Evolutionary conservation across 208 protist species (phyloP).

Genomic region (Tritrichomonas musculus): DNA sequence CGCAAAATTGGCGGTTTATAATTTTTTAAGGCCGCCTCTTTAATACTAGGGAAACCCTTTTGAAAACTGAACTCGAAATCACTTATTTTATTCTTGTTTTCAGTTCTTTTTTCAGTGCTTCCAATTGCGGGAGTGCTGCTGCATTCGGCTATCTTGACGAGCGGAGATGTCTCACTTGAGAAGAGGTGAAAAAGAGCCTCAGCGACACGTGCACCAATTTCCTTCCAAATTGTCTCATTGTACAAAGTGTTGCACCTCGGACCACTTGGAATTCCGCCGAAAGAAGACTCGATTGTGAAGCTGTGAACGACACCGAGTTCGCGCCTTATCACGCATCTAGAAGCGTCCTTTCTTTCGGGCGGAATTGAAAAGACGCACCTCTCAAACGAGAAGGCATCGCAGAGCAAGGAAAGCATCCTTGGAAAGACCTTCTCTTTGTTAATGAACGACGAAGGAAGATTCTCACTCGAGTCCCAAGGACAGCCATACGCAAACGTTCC

Average conservation of each 20-base stretch:
- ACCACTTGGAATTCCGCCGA: not conserved
- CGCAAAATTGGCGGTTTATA: too few relatives aligned
- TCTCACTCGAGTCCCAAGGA: not conserved
- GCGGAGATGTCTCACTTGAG: not conserved
- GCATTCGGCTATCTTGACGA: too few relatives aligned
- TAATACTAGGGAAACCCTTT: too few relatives aligned
- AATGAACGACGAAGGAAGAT: too few relatives aligned
- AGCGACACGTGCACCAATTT: not conserved
- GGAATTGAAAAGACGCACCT: not conserved
- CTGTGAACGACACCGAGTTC: not conserved
- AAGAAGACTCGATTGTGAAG: not conserved
- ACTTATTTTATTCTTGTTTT: too few relatives aligned
- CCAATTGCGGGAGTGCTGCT: too few relatives aligned
- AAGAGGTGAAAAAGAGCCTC: not conserved
- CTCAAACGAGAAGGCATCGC: not conserved
- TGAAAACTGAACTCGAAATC: too few relatives aligned
- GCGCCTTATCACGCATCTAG: not conserved
- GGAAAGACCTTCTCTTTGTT: not conserved
- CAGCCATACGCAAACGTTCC: conserved; percentile 5
- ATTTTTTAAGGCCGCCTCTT: too few relatives aligned
- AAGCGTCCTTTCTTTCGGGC: not conserved
- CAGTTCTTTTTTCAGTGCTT: too few relatives aligned
- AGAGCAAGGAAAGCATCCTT: not conserved
- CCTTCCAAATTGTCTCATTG: not conserved
- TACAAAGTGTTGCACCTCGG: not conserved